Evolutionary conservation across 2,329 filamentous ascomycete genomes (phyloP).

Genomic region (Teratosphaeria destructans): DNA sequence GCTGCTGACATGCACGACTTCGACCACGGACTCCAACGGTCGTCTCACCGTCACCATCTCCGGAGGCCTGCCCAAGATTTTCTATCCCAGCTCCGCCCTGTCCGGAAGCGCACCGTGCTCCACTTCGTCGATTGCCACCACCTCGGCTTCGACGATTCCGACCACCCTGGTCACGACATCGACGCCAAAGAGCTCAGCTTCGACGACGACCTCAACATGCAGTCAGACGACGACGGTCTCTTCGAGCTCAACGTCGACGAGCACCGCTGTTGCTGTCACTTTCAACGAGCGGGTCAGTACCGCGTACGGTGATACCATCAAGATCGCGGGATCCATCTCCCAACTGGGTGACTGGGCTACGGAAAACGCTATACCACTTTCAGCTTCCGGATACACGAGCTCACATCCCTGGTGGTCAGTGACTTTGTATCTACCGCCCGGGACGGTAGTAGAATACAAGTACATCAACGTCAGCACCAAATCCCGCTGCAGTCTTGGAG

Average conservation of each 20-base stretch:
- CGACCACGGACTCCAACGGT: constrained; percentile 34
- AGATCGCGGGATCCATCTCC: constrained; percentile 49
- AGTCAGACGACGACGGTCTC: background rate
- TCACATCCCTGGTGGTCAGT: constrained; percentile 52
- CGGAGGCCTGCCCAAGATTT: background rate
- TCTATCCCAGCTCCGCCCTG: background rate
- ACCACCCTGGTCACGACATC: background rate
- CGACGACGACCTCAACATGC: background rate
- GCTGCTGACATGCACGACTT: constrained; percentile 34
- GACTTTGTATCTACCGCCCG: constrained; percentile 45
- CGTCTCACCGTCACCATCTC: constrained; percentile 34
- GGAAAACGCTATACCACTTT: constrained; percentile 44
- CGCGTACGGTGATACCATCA: constrained; percentile 52
- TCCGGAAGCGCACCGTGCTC: background rate
- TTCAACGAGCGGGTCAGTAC: constrained; percentile 53
- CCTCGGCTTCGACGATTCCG: background rate
- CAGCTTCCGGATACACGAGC: constrained; percentile 48
- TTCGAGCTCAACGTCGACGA: background rate
- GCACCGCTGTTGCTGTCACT: constrained; percentile 43
- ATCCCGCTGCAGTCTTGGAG: background rate
- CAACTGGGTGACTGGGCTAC: constrained; percentile 52
- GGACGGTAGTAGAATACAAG: constrained; percentile 46
- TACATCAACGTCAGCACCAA: constrained; percentile 44
- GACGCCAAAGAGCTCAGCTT: background rate
- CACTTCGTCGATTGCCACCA: background rate